Conservation (phyloP, 2,329 filamentous ascomycete species). For the Talaromyces rugulosus region DNA sequence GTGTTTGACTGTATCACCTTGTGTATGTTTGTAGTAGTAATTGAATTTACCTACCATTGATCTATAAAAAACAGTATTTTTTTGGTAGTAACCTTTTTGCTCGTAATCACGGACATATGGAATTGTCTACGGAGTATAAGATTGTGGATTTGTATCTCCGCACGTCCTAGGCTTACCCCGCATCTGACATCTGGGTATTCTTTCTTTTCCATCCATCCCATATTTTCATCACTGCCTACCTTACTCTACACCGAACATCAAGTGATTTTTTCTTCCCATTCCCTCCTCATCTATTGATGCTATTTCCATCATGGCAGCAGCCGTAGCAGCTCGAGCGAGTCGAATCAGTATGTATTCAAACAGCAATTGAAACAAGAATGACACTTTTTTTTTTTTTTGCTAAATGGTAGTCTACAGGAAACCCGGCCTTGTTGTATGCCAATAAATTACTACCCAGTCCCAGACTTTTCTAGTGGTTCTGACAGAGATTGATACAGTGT, state of each 20-base stretch:
- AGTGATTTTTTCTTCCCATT: background rate
- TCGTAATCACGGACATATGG: background rate
- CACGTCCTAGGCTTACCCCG: background rate
- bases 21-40: background rate
- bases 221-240: background rate
- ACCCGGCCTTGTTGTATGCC: conserved; percentile 46
- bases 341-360: conserved; percentile 10
- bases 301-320: conserved; percentile 7
- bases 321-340: conserved; percentile 4
- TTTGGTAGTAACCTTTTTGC: background rate
- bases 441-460: background rate
- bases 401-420: conserved; percentile 25
- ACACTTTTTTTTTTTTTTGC: background rate
- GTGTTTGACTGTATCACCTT: background rate
- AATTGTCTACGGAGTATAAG: background rate
- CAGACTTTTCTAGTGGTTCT: background rate
- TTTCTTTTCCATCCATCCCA: background rate
- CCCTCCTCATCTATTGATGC: background rate
- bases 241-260: background rate
- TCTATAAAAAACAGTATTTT: background rate
- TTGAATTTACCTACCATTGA: background rate
- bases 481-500: conserved; percentile 55
- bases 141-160: background rate
- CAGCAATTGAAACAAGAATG: background rate
- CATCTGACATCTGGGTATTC: background rate